phyloP scores from a whole-genome alignment of 192 early-diverging fungal species.

The Chytriomyces hyalinus region DNA sequence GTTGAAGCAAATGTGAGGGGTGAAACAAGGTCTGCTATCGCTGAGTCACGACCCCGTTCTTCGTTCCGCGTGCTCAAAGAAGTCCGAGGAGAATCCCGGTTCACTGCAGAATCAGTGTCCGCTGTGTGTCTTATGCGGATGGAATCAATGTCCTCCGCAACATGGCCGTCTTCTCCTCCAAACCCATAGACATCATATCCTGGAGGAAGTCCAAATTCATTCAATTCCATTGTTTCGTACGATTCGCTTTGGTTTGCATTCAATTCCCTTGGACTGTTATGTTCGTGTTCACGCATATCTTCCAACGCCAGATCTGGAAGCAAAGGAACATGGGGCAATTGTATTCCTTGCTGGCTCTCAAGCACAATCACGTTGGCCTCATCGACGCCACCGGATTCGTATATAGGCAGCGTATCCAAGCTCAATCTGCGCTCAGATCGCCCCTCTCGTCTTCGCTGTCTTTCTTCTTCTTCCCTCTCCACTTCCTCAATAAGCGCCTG shows the following conservation, averaged over 20 bases:
- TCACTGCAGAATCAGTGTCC: background rate
- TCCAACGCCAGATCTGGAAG: background rate
- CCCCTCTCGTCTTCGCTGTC: constrained; percentile 6
- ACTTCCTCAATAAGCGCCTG: constrained; percentile 31
- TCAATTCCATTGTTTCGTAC: background rate
- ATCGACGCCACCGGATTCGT: background rate
- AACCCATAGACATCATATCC: background rate
- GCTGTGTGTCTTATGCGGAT: background rate
- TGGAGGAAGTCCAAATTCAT: constrained; percentile 1
- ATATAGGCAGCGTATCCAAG: constrained; percentile 34
- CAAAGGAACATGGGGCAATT: background rate
- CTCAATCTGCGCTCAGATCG: constrained; percentile 1
- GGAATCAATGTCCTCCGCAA: background rate
- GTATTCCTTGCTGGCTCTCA: background rate
- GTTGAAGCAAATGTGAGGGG: background rate
- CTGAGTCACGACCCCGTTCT: background rate
- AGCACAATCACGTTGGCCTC: background rate
- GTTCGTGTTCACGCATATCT: background rate
- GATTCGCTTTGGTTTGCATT: no score
- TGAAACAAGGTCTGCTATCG: background rate
- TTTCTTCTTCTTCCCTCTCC: constrained; percentile 34
- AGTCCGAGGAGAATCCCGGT: background rate
- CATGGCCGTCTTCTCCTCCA: background rate
- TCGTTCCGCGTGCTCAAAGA: background rate
- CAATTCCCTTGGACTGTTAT: no score